These are phyloP conservation scores for Pseudisothecium myosuroides DNA, from an alignment of 225 moss, liverwort and hornwort genomes.

Conservation along the genomic window DNA sequence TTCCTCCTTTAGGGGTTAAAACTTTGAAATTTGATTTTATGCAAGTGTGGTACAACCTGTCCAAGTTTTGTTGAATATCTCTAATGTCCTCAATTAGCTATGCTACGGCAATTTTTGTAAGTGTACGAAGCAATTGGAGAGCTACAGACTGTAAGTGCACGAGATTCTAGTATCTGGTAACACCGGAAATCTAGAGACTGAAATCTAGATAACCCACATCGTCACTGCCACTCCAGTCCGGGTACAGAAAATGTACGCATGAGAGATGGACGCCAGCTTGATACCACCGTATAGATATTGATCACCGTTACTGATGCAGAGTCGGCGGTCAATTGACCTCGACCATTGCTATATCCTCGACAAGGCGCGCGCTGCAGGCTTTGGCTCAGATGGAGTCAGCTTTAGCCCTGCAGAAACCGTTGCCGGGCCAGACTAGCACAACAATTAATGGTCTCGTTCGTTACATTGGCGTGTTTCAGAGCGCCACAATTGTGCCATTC, in stretches of 20 bases:
- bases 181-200: background rate
- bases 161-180: background rate
- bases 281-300: background rate
- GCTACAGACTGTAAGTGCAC: background rate
- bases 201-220: background rate
- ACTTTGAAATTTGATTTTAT: background rate
- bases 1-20: too few species aligned
- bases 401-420: background rate
- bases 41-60: background rate
- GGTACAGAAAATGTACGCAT: background rate
- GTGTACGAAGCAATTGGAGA: background rate
- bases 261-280: background rate
- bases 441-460: background rate
- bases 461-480: background rate
- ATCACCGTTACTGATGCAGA: background rate
- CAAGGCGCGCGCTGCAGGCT: slow-evolving; percentile 4
- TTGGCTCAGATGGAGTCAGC: background rate
- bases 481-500: background rate
- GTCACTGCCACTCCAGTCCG: background rate
- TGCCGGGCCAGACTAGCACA: background rate
- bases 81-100: background rate
- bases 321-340: slow-evolving; percentile 20
- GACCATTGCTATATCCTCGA: background rate
- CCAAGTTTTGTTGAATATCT: background rate
- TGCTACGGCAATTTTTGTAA: too few species aligned